Percentiles rank a stretch among this genome's conserved stretches.
Evolutionary conservation across 129 eudicot species (phyloP).

Genomic region (Artemisia annua): DNA sequence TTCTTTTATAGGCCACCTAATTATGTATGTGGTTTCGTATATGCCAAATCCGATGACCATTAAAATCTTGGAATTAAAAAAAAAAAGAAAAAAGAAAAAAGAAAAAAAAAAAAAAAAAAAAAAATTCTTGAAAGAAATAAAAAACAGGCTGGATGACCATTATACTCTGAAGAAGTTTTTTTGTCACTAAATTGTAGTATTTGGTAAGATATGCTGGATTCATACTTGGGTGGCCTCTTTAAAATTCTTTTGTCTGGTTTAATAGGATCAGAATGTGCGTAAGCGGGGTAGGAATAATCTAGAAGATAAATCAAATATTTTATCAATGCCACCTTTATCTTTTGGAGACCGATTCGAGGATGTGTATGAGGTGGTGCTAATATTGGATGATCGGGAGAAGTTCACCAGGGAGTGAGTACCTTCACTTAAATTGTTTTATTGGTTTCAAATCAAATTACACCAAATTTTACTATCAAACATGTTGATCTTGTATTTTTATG

Average conservation of each 20-base stretch:
- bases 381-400: conserved; percentile 89
- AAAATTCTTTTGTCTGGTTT: conserved; percentile 10
- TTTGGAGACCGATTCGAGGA: conserved; percentile 74
- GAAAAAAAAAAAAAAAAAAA: too few relatives aligned
- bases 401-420: conserved; percentile 66
- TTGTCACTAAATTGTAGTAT: too few relatives aligned
- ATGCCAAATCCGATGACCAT: too few relatives aligned
- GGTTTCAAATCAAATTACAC: not conserved
- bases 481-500: conserved; percentile 1
- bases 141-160: too few relatives aligned
- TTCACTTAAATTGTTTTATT: not conserved
- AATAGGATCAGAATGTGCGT: conserved; percentile 40
- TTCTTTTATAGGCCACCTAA: too few relatives aligned
- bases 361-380: conserved; percentile 70
- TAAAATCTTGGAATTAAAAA: too few relatives aligned
- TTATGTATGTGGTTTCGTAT: too few relatives aligned
- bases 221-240: too few relatives aligned
- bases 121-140: too few relatives aligned
- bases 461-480: conserved; percentile 6
- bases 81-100: too few relatives aligned
- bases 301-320: conserved; percentile 41
- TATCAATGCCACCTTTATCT: conserved; percentile 72
- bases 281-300: conserved; percentile 39
- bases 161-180: too few relatives aligned
- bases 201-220: too few relatives aligned